Evolutionary conservation across 176 grass and related monocot genomes (phyloP), one percentile per base, ranked within the genome.

Genomic region (Ensete ventricosum): DNA sequence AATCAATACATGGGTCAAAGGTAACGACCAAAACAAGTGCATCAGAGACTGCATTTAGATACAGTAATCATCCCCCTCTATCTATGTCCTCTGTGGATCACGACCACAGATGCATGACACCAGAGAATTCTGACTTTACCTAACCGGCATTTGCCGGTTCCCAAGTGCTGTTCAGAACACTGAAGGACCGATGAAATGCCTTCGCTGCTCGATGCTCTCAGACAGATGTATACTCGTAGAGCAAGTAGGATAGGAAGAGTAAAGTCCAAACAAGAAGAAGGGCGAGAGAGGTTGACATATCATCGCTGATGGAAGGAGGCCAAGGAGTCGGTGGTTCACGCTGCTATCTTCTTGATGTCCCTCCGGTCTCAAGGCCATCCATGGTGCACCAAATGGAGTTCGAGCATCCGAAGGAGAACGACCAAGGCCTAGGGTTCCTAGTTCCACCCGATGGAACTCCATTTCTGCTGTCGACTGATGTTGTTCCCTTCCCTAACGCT

Each of bases 301-400:
- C n/a, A 54, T 27, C 55, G 8, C 57, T 62, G 3, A 76, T 76
- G 74, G 74, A 76, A 63, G 55, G 74, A 51, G 49, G 17, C 3
- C 9, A 62, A 50, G 55, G 73, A 22, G 54, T 49, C 11, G 75
- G 60, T 17, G 75, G 8, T 53, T 49, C 76, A 0, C n/a, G 21
- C 43, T 29, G n/a, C 60, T 77, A 65, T 54, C 73, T 19, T 3
- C 14, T 67, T 26, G 63, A 24, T 13, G 63, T 26, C 10, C 22
- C 63, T 11, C 63, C 63, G 10, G 34, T 43, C 34, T 43, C 34
- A 43, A 43, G 34, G 34, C 34, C 34, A 43, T 43, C 34, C 34
- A 43, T 43, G 34, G 34, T 54, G 52, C 73, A 76, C 14, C 26
- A 62, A 63, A 51, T 76, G 74, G 58, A 76, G 29, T 76, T 76